Percentiles rank a stretch among this genome's conserved stretches.
phyloP scores from a whole-genome alignment of 2,329 filamentous ascomycete genomes.

The Fusarium nematophilum region DNA sequence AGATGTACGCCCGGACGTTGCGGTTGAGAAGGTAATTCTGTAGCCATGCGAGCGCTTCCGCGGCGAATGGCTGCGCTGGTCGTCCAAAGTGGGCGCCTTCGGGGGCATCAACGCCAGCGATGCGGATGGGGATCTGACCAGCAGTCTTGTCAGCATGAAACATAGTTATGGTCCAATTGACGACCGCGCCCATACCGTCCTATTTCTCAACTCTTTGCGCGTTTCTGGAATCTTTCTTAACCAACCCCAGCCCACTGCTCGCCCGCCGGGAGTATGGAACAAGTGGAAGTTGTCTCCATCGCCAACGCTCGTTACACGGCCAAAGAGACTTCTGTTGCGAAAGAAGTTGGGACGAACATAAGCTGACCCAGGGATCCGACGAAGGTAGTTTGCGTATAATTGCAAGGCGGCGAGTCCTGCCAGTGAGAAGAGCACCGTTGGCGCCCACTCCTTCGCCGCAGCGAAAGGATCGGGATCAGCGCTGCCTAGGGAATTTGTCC shows the following conservation, averaged over 20 bases:
- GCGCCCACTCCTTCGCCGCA: constrained; percentile 55
- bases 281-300: constrained; percentile 97
- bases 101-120: constrained; percentile 93
- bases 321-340: constrained; percentile 80
- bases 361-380: constrained; percentile 82
- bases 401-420: constrained; percentile 53
- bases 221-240: constrained; percentile 77
- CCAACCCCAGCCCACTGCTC: constrained; percentile 92
- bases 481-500: constrained; percentile 52
- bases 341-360: constrained; percentile 82
- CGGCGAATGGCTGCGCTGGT: constrained; percentile 83
- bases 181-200: constrained; percentile 70
- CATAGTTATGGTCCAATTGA: not conserved
- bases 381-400: constrained; percentile 81
- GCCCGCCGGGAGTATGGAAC: constrained; percentile 94
- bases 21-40: constrained; percentile 75
- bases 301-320: constrained; percentile 90
- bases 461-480: constrained; percentile 44
- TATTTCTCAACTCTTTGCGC: constrained; percentile 76
- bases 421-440: constrained; percentile 52
- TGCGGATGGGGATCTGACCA: constrained; percentile 81
- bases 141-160: constrained; percentile 27
- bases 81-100: constrained; percentile 93
- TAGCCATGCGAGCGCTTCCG: constrained; percentile 87
- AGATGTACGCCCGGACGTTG: constrained; percentile 84